phyloP scores from a whole-genome alignment of 2,329 filamentous ascomycete species.

The Diplodia intermedia region DNA sequence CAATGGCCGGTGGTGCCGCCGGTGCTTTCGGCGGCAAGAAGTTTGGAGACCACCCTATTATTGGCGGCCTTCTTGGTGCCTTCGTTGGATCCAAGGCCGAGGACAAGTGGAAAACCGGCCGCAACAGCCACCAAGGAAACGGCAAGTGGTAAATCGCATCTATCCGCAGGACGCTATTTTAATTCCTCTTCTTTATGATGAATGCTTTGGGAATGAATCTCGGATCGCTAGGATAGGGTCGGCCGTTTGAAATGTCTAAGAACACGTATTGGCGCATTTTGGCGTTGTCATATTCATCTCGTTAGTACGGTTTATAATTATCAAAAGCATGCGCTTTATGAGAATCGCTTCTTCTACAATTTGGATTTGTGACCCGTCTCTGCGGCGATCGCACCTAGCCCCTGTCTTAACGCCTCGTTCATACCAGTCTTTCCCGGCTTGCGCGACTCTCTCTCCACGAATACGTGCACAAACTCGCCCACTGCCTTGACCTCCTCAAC shows the following conservation, averaged over 20 bases:
- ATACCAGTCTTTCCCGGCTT: slow-evolving; percentile 73
- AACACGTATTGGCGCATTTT: too few species aligned
- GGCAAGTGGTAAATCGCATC: slow-evolving; percentile 19
- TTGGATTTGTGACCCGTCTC: slow-evolving; percentile 26
- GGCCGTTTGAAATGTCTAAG: too few species aligned
- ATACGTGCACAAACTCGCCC: slow-evolving; percentile 86
- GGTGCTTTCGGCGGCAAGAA: slow-evolving; percentile 64
- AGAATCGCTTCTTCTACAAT: too few species aligned
- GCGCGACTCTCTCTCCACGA: slow-evolving; percentile 76
- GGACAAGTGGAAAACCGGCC: slow-evolving; percentile 58
- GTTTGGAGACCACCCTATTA: slow-evolving; percentile 61
- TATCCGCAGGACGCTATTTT: too few species aligned
- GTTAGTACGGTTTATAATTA: too few species aligned
- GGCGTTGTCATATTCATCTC: too few species aligned
- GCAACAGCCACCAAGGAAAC: not conserved
- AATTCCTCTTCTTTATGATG: too few species aligned
- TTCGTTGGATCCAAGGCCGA: slow-evolving; percentile 63
- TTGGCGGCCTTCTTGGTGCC: slow-evolving; percentile 65
- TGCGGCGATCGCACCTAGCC: slow-evolving; percentile 42
- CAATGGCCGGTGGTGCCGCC: slow-evolving; percentile 63
- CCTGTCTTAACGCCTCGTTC: slow-evolving; percentile 61
- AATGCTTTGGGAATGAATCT: too few species aligned
- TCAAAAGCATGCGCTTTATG: too few species aligned
- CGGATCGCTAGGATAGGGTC: too few species aligned
- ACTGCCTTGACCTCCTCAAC: slow-evolving; percentile 79